These are phyloP conservation scores for Malus sylvestris DNA, from an alignment of 306 rosid species.

Conservation along the genomic window DNA sequence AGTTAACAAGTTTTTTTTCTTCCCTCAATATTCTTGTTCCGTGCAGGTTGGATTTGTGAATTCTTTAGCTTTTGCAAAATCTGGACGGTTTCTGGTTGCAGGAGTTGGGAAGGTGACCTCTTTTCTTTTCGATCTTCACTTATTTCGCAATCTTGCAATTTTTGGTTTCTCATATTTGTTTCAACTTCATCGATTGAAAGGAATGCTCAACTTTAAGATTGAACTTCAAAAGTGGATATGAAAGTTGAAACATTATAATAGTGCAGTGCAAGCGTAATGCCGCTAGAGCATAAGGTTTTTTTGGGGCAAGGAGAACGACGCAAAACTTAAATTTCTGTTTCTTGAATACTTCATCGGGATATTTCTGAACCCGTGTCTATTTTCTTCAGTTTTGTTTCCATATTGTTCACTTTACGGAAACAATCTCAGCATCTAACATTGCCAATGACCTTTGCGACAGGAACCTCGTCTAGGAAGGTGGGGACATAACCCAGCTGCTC, in stretches of 20 bases:
- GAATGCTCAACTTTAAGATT: not conserved
- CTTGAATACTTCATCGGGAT: not conserved
- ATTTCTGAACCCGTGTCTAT: not conserved
- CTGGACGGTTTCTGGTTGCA: constrained; percentile 71
- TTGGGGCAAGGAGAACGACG: not conserved
- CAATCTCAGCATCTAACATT: not conserved
- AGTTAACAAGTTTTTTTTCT: not conserved
- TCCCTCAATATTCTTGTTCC: constrained; percentile 7
- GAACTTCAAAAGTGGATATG: not conserved
- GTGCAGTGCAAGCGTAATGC: not conserved
- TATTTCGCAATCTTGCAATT: not conserved
- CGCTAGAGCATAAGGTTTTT: not conserved
- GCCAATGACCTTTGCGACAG: constrained; percentile 30
- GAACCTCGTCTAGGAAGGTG: constrained; percentile 95
- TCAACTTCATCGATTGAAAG: not conserved
- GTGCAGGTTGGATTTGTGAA: constrained; percentile 88
- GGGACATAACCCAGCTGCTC: constrained; percentile 54
- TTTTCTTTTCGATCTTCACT: not conserved
- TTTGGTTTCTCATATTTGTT: not conserved
- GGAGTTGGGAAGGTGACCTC: constrained; percentile 83
- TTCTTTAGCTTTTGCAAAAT: constrained; percentile 83
- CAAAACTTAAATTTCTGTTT: not conserved
- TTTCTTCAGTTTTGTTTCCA: not conserved
- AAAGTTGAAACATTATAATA: not conserved
- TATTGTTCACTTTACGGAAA: not conserved